Percentiles rank a stretch among this genome's conserved stretches.
These are phyloP conservation scores for Pistacia vera DNA, from an alignment of 345 rosid species.

Conservation along the genomic window DNA sequence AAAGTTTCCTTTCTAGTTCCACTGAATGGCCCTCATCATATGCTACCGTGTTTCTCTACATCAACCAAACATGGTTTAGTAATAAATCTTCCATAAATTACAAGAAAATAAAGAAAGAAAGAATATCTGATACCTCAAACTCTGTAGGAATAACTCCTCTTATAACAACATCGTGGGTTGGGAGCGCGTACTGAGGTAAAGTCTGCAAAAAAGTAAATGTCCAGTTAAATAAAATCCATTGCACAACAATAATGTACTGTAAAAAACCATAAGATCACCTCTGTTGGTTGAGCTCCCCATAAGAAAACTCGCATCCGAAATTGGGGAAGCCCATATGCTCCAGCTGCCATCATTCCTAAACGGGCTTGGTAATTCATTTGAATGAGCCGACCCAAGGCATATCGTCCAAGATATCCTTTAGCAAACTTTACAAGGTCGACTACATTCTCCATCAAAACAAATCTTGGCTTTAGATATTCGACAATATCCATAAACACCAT, in stretches of 20 bases:
- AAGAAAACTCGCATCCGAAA: slow-evolving; percentile 73
- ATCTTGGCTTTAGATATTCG: slow-evolving; percentile 64
- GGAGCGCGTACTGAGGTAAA: slow-evolving; percentile 75
- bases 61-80: neutral
- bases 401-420: slow-evolving; percentile 59
- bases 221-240: slow-evolving; percentile 5
- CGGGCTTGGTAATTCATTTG: slow-evolving; percentile 71
- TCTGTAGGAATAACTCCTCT: slow-evolving; percentile 60
- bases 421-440: slow-evolving; percentile 69
- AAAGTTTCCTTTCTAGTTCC: slow-evolving; percentile 37
- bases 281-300: slow-evolving; percentile 71
- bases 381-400: slow-evolving; percentile 66
- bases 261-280: slow-evolving; percentile 32
- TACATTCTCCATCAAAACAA: slow-evolving; percentile 79
- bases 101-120: neutral
- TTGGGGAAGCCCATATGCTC: slow-evolving; percentile 87
- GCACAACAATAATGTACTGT: neutral
- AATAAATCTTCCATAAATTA: neutral
- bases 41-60: slow-evolving; percentile 48
- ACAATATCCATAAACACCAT: slow-evolving; percentile 69
- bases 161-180: slow-evolving; percentile 69
- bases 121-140: slow-evolving; percentile 53
- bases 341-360: slow-evolving; percentile 86
- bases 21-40: slow-evolving; percentile 42
- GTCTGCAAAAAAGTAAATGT: slow-evolving; percentile 34